Conservation (phyloP, 495 filamentous ascomycete genomes). For the Lentithecium fluviatile region DNA sequence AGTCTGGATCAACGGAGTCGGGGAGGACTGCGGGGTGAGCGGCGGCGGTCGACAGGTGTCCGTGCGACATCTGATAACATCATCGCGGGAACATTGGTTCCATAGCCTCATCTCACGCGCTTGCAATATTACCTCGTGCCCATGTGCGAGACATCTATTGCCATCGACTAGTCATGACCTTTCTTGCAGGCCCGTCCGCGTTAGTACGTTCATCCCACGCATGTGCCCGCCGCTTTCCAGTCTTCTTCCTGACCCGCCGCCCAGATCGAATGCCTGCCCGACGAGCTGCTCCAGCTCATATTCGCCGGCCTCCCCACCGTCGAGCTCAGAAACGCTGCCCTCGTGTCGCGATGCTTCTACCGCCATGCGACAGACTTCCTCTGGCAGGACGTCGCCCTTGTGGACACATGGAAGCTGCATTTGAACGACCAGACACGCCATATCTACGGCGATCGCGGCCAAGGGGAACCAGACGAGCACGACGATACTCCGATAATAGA, state of each 20-base stretch:
- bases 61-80: background rate
- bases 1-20: background rate
- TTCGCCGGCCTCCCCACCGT: slow-evolving; percentile 18
- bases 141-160: too few species aligned
- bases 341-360: slow-evolving; percentile 30
- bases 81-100: background rate
- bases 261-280: slow-evolving; percentile 33
- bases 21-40: background rate
- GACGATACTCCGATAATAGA: slow-evolving; percentile 41
- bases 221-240: background rate
- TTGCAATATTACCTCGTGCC: too few species aligned
- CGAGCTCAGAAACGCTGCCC: slow-evolving; percentile 24
- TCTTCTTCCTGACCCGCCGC: too few species aligned
- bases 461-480: slow-evolving; percentile 35
- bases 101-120: background rate
- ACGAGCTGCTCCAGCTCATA: slow-evolving; percentile 38
- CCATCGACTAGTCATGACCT: too few species aligned
- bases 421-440: background rate
- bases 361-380: slow-evolving; percentile 26
- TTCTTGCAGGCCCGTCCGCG: too few species aligned
- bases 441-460: slow-evolving; percentile 5
- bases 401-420: slow-evolving; percentile 31
- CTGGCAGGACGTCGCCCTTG: slow-evolving; percentile 36
- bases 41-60: too few species aligned
- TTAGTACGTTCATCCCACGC: too few species aligned